Conservation (phyloP, 495 filamentous ascomycete species). For the Podospora conica region DNA sequence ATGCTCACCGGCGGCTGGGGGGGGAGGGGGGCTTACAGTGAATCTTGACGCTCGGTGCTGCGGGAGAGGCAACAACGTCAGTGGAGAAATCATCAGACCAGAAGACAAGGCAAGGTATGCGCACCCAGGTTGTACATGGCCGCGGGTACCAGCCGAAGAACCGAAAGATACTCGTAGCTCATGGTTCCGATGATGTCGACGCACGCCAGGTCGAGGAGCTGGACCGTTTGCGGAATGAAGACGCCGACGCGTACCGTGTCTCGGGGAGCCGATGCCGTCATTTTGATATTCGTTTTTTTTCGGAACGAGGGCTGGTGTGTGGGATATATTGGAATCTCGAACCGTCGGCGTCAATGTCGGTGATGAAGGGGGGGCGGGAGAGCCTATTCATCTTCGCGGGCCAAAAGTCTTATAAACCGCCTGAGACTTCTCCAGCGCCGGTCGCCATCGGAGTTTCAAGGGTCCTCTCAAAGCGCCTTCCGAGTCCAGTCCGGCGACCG, state of each 20-base stretch:
- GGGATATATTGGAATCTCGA: neutral
- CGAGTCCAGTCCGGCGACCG: neutral
- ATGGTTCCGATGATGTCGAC: constrained; percentile 45
- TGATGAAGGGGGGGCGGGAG: neutral
- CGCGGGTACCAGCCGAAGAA: constrained; percentile 27
- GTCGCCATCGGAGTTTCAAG: neutral
- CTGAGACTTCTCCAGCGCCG: neutral
- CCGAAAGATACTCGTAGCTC: constrained; percentile 38
- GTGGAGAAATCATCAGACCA: neutral
- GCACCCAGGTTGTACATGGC: constrained; percentile 28
- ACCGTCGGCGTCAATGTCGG: neutral
- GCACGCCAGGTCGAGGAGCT: constrained; percentile 45
- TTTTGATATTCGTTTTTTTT: neutral
- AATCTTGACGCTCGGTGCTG: constrained; percentile 37
- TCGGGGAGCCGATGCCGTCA: constrained; percentile 1
- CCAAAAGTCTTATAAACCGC: neutral
- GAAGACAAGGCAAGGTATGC: neutral
- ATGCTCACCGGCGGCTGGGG: neutral
- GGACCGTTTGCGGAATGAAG: constrained; percentile 37
- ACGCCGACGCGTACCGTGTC: constrained; percentile 37
- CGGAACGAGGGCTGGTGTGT: neutral
- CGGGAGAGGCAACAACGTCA: neutral
- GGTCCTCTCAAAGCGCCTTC: neutral
- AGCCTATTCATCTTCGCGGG: neutral
- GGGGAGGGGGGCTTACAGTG: constrained; percentile 13